These are phyloP conservation scores for Acanthamoeba pearcei DNA, from an alignment of 208 protist species.

Conservation along the genomic window DNA sequence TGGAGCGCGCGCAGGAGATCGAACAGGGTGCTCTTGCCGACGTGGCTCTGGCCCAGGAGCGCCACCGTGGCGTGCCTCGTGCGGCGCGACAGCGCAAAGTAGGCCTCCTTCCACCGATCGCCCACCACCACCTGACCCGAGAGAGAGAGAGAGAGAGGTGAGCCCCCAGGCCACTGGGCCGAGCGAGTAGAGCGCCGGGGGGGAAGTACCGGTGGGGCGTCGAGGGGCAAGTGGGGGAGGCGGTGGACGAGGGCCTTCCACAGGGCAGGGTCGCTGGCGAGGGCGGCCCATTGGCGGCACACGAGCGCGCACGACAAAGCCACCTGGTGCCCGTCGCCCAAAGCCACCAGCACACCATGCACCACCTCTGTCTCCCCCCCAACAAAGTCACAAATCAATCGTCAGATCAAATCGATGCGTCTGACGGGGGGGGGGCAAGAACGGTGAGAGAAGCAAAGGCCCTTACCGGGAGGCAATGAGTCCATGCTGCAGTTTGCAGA, in stretches of 20 bases:
- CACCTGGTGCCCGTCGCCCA: neutral
- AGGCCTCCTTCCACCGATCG: constrained; percentile 5
- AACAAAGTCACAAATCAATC: too few relatives aligned
- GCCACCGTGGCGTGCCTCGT: neutral
- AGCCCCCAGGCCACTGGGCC: too few relatives aligned
- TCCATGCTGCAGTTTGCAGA: too few relatives aligned
- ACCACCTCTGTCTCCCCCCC: neutral
- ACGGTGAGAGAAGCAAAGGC: too few relatives aligned
- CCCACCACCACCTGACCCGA: neutral
- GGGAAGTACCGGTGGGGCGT: neutral
- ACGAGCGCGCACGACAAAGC: neutral
- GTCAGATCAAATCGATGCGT: too few relatives aligned
- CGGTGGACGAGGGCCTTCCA: neutral
- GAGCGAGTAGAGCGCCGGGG: neutral
- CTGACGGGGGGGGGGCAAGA: too few relatives aligned
- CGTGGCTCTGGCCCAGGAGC: neutral
- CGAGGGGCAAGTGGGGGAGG: neutral
- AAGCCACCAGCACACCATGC: neutral
- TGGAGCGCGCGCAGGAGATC: neutral
- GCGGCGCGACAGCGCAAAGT: neutral
- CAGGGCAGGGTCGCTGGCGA: neutral
- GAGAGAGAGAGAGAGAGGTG: neutral
- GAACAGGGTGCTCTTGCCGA: constrained; percentile 1
- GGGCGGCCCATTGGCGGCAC: neutral
- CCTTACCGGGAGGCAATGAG: too few relatives aligned